A percentile compares a stretch with the other conserved stretches of the same genome.
phyloP scores from a whole-genome alignment of 2,329 filamentous ascomycete species.

The Chalaropsis ovoidea region DNA sequence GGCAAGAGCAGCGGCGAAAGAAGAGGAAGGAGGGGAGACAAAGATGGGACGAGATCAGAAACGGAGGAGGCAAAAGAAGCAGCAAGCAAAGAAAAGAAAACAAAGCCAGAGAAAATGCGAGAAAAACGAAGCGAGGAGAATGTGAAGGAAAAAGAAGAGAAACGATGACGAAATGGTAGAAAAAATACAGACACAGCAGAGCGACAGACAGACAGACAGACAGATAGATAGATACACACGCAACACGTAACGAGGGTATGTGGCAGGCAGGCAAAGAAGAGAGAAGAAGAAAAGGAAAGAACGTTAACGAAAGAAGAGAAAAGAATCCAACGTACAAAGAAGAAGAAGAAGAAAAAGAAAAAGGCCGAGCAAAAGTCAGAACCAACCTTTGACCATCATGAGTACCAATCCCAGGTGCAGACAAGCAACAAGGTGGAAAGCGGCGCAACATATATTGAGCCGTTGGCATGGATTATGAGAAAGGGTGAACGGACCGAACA shows the following conservation, averaged over 20 bases:
- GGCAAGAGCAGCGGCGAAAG: background rate
- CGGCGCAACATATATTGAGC: constrained; percentile 13
- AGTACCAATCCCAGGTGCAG: background rate
- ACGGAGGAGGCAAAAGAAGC: background rate
- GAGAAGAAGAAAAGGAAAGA: background rate
- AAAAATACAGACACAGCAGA: background rate
- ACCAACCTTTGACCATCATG: background rate
- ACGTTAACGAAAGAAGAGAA: constrained; percentile 9
- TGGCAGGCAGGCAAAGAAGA: constrained; percentile 20
- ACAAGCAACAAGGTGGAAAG: constrained; percentile 16
- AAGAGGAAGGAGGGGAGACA: background rate
- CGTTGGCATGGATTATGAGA: constrained; percentile 17
- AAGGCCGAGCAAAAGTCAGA: constrained; percentile 6
- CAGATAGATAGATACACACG: background rate
- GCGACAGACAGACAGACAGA: background rate
- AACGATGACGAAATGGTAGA: background rate
- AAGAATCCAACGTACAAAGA: constrained; percentile 5
- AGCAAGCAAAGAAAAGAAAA: background rate
- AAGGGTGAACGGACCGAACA: constrained; percentile 4
- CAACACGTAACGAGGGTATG: background rate
- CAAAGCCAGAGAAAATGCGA: background rate
- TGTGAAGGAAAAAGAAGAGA: background rate
- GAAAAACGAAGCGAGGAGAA: background rate
- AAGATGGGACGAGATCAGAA: background rate
- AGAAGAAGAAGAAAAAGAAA: background rate